A percentile compares a stretch with the other conserved stretches of the same genome.
Evolutionary conservation across 2,329 filamentous ascomycete species (phyloP).

Genomic region (Fusarium buharicum): DNA sequence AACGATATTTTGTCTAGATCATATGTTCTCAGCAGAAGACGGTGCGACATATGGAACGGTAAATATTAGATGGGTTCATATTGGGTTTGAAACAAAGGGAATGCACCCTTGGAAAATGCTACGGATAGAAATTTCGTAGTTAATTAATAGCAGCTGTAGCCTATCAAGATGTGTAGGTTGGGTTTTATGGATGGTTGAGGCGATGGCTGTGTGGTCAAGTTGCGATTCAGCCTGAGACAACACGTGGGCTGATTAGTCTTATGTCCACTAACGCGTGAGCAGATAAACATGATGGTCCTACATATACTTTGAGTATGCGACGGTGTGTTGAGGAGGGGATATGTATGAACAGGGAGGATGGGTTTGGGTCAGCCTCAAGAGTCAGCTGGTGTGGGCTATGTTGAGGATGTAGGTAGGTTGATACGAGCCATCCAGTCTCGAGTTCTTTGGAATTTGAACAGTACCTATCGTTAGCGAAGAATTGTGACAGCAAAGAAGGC

Average conservation of each 20-base stretch:
- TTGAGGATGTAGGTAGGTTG: not conserved
- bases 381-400: constrained; percentile 27
- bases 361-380: constrained; percentile 16
- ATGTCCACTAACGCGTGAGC: constrained; percentile 29
- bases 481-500: not conserved
- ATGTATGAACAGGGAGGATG: not conserved
- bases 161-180: constrained; percentile 17
- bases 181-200: constrained; percentile 9
- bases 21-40: constrained; percentile 17
- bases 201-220: constrained; percentile 6
- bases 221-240: constrained; percentile 23
- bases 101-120: no score
- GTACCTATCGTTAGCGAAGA: not conserved
- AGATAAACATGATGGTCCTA: constrained; percentile 7
- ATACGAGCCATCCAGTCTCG: not conserved
- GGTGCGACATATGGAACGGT: constrained; percentile 6
- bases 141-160: no score
- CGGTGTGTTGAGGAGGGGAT: constrained; percentile 23
- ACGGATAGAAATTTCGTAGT: no score
- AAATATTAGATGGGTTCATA: constrained; percentile 19
- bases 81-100: not conserved
- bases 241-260: constrained; percentile 23
- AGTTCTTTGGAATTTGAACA: not conserved
- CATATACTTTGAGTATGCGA: not conserved
- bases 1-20: constrained; percentile 15